Evolutionary conservation across 441 rosid species (phyloP).

Genomic region (Theobroma grandiflorum): DNA sequence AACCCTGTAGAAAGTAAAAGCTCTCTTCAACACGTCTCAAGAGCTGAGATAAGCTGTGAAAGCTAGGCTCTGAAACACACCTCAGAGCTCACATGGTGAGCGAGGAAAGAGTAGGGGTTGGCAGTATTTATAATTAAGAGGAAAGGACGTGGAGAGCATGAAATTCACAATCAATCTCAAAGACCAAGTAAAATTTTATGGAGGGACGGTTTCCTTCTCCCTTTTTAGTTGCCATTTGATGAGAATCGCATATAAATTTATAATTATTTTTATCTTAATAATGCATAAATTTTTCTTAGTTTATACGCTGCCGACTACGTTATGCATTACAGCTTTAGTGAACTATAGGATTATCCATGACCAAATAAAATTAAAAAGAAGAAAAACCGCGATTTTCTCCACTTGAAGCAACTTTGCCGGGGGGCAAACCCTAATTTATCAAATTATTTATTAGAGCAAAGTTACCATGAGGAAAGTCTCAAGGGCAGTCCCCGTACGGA

Average conservation of each 20-base stretch:
- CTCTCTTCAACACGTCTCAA: neutral
- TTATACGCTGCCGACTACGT: conserved; percentile 28
- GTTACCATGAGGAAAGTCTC: neutral
- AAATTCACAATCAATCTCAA: neutral
- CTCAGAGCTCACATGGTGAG: conserved; percentile 24
- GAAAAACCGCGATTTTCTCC: conserved; percentile 6
- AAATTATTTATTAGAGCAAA: neutral
- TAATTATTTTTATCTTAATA: neutral
- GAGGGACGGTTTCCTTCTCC: conserved; percentile 19
- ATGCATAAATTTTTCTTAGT: neutral
- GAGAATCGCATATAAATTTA: neutral
- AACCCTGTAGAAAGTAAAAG: neutral
- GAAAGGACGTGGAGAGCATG: conserved; percentile 8
- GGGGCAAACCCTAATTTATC: conserved; percentile 27
- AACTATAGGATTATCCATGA: neutral
- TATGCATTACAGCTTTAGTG: neutral
- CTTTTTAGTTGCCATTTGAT: neutral
- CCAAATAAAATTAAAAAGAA: neutral
- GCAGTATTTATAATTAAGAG: conserved; percentile 44
- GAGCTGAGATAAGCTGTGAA: neutral
- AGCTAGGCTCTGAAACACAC: neutral
- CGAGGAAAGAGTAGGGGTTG: conserved; percentile 5
- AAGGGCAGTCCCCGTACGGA: neutral
- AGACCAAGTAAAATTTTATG: neutral
- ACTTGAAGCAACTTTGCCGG: conserved; percentile 3